Conservation (phyloP, 805 yeast species). For the Wickerhamomyces ciferrii region DNA sequence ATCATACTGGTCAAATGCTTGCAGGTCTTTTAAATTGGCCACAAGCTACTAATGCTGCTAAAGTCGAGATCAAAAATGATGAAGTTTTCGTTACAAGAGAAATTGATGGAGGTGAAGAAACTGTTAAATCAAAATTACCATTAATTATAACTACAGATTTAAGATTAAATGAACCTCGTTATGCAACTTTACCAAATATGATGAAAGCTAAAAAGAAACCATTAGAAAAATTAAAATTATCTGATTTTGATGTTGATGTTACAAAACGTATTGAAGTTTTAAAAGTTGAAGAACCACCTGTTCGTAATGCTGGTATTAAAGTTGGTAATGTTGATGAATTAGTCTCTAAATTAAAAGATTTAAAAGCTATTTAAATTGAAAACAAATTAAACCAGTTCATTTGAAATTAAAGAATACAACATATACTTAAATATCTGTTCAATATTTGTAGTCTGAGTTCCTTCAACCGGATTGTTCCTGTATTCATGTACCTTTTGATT, state of each 20-base stretch:
- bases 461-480: background rate
- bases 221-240: conserved; percentile 56
- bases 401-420: background rate
- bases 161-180: conserved; percentile 91
- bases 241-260: conserved; percentile 67
- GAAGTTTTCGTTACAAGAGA: conserved; percentile 77
- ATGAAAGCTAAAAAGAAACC: conserved; percentile 99
- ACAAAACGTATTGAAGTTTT: conserved; percentile 60
- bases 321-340: conserved; percentile 82
- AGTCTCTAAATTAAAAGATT: conserved; percentile 69
- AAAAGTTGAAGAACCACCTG: conserved; percentile 81
- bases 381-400: background rate
- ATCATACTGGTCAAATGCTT: conserved; percentile 94
- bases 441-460: too few relatives aligned
- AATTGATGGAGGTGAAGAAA: conserved; percentile 92
- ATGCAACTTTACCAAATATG: conserved; percentile 91
- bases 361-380: conserved; percentile 16
- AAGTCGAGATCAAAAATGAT: conserved; percentile 59
- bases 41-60: conserved; percentile 92
- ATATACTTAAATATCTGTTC: too few relatives aligned
- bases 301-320: conserved; percentile 75
- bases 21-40: conserved; percentile 95
- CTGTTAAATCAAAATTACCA: conserved; percentile 73
- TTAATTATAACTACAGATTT: conserved; percentile 87
- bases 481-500: too few relatives aligned